Evolutionary conservation across 2,329 filamentous ascomycete species (phyloP).

Genomic region (Penicillium sp.): DNA sequence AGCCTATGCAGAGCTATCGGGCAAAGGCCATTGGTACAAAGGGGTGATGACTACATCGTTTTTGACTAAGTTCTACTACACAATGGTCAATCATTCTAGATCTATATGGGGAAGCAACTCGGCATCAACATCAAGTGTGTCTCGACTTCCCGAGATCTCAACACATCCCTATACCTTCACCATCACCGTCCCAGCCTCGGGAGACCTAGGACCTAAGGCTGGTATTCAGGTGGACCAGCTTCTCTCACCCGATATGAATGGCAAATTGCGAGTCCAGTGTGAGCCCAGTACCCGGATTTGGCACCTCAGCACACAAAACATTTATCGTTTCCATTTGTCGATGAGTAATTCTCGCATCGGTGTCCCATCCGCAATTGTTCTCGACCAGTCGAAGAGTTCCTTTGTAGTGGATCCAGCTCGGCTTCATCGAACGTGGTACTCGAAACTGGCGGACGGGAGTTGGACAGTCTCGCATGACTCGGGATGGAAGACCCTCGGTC

Average conservation of each 20-base stretch:
- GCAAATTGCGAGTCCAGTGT: constrained; percentile 43
- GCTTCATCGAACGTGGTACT: constrained; percentile 20
- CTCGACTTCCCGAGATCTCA: too few relatives aligned
- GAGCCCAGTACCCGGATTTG: constrained; percentile 26
- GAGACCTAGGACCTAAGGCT: constrained; percentile 48
- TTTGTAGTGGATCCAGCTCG: constrained; percentile 15
- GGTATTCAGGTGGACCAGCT: constrained; percentile 49
- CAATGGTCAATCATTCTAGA: constrained; percentile 16
- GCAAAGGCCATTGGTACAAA: constrained; percentile 50
- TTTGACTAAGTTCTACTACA: constrained; percentile 46
- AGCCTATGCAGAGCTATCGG: constrained; percentile 47
- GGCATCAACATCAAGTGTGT: too few relatives aligned
- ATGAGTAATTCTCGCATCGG: constrained; percentile 1
- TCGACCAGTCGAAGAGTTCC: constrained; percentile 14
- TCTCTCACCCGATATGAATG: constrained; percentile 47
- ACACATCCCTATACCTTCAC: constrained; percentile 38
- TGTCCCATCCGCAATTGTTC: constrained; percentile 12
- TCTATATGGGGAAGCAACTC: too few relatives aligned
- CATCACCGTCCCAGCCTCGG: constrained; percentile 48
- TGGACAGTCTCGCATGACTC: constrained; percentile 21
- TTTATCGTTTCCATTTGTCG: constrained; percentile 38
- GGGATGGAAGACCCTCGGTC: constrained; percentile 24
- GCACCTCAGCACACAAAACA: constrained; percentile 41
- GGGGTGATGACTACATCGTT: constrained; percentile 50
- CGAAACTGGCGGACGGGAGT: constrained; percentile 14